Evolutionary conservation across 169 alveolate species (phyloP), one percentile per base, ranked within the genome.

Genomic region (Eimeria sp.): DNA sequence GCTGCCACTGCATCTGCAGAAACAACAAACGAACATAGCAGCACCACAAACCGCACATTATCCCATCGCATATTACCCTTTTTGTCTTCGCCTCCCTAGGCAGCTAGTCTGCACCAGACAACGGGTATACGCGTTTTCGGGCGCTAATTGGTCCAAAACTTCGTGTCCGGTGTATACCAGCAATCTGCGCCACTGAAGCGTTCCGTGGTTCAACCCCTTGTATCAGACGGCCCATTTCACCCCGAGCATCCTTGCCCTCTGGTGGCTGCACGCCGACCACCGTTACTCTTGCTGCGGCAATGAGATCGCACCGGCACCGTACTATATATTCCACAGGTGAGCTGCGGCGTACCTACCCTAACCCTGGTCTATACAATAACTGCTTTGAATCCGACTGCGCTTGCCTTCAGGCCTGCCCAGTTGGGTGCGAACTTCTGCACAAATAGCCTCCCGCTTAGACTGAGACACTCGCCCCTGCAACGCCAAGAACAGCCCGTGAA

Each of bases 321-420:
- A 40, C 57, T 10, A n/a, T 14, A 47, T 45, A 45, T 0, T 80
- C 70, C 65, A 4, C 89, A 80, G 40, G 40, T 80, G n/a, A 51
- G 89, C 70, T 14, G 65, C 54, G 54, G 83, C 54, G 83, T n/a
- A 4, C 45, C 20, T 73, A 40, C 18, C 57, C 83, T 30, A 16
- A 73, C 34, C 83, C 57, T 73, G 30, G 14, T 30, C 30, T 40
- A 40, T 54, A 73, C 20, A 30, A 13, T 70, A 73, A 51, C 67
- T 47, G 3, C 45, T 49, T 80, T 25, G 47, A 14, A 80, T 49
- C 11, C 27, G 57, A 13, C 63, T 20, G 18, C 49, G 67, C 93
- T 83, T 83, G 45, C 93, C 93, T 61, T 63, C 82, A 43, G 78
- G 51, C 61, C 3, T 63, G 61, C 93, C 82, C 22, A 87, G 93